A percentile compares a stretch with the other conserved stretches of the same genome.
Evolutionary conservation across 305 asterid genomes (phyloP).

Genomic region (Withania somnifera): DNA sequence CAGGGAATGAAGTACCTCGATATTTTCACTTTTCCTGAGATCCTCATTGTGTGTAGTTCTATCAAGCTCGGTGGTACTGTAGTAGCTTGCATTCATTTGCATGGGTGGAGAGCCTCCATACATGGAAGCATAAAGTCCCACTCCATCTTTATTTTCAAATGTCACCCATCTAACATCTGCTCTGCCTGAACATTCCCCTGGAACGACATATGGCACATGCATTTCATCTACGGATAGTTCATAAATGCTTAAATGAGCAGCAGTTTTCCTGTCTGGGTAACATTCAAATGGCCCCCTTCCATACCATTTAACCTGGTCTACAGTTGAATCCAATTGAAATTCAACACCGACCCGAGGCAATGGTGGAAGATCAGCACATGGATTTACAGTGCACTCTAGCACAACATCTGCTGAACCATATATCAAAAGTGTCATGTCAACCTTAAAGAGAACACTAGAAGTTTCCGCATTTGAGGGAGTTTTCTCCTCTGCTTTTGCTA

Average conservation of each 20-base stretch:
- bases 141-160: conserved; percentile 53
- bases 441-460: conserved; percentile 33
- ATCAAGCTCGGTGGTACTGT: conserved; percentile 84
- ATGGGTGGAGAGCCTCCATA: conserved; percentile 67
- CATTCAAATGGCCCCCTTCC: conserved; percentile 96
- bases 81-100: conserved; percentile 92
- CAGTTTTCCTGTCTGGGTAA: conserved; percentile 89
- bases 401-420: conserved; percentile 75
- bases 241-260: conserved; percentile 73
- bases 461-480: conserved; percentile 18
- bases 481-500: conserved; percentile 26
- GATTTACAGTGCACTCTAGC: conserved; percentile 60
- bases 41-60: conserved; percentile 60
- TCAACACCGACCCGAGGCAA: conserved; percentile 90
- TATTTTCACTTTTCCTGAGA: conserved; percentile 58
- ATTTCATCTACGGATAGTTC: conserved; percentile 55
- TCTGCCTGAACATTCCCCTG: conserved; percentile 74
- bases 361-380: conserved; percentile 71
- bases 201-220: conserved; percentile 91
- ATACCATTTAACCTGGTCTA: conserved; percentile 70
- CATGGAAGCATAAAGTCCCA: conserved; percentile 67
- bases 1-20: conserved; percentile 47
- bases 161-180: conserved; percentile 94
- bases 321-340: conserved; percentile 63
- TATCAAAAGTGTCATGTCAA: conserved; percentile 44